Percentiles rank a stretch among this genome's conserved stretches.
These are phyloP conservation scores for Escallonia rubra DNA, from an alignment of 129 eudicot species.

Conservation along the genomic window DNA sequence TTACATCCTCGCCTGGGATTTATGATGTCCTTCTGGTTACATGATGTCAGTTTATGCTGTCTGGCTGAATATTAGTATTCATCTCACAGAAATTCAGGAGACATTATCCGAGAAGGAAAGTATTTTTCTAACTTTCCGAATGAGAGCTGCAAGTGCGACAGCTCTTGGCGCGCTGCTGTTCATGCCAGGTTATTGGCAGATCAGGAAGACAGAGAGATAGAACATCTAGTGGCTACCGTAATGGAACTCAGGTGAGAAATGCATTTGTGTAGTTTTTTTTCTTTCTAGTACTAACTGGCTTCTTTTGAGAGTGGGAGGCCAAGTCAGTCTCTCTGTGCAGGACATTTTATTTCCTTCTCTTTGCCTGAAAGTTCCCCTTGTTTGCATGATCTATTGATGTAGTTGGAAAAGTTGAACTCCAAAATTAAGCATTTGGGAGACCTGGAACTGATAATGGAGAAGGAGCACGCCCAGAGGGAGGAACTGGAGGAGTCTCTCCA, in stretches of 20 bases:
- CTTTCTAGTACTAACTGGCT: no score
- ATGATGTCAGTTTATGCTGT: not conserved
- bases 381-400: slow-evolving; percentile 1
- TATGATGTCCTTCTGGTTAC: no score
- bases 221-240: slow-evolving; percentile 55
- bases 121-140: slow-evolving; percentile 61
- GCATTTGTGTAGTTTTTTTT: not conserved
- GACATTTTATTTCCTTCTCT: not conserved
- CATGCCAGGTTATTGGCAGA: slow-evolving; percentile 82
- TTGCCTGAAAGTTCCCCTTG: not conserved
- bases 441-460: no score
- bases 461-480: no score
- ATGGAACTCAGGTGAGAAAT: slow-evolving; percentile 68
- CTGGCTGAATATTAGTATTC: slow-evolving; percentile 6
- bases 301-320: not conserved
- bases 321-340: not conserved
- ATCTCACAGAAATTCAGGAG: slow-evolving; percentile 36
- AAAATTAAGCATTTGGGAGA: slow-evolving; percentile 63
- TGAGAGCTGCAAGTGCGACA: slow-evolving; percentile 86
- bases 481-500: no score
- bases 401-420: slow-evolving; percentile 71
- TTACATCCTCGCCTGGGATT: no score
- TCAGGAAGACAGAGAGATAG: slow-evolving; percentile 81
- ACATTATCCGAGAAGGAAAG: slow-evolving; percentile 24
- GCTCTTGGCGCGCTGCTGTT: slow-evolving; percentile 98